A percentile compares a stretch with the other conserved stretches of the same genome.
Evolutionary conservation across 2,329 filamentous ascomycete species (phyloP).

Genomic region (Neopestalotiopsis sp.): DNA sequence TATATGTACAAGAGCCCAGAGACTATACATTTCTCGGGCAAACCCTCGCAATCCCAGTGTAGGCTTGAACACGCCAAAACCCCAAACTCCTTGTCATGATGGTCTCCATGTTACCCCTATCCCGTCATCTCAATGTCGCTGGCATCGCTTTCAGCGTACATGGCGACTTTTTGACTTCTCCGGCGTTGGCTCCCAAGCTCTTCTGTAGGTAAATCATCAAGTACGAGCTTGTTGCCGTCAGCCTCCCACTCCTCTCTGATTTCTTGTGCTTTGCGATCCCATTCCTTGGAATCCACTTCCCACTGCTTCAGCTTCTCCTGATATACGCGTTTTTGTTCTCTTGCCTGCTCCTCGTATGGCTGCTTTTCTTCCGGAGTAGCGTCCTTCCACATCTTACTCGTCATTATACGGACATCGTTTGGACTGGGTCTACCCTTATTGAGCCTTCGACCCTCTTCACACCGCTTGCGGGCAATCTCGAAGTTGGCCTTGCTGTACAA

Average conservation of each 20-base stretch:
- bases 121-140: constrained; percentile 35
- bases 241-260: constrained; percentile 57
- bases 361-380: constrained; percentile 71
- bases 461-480: constrained; percentile 64
- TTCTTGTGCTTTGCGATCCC: constrained; percentile 71
- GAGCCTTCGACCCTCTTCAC: constrained; percentile 69
- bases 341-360: constrained; percentile 79
- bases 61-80: background rate
- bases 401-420: constrained; percentile 84
- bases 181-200: constrained; percentile 32
- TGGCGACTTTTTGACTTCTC: constrained; percentile 40
- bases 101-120: constrained; percentile 10
- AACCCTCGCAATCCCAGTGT: background rate
- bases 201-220: constrained; percentile 26
- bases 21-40: background rate
- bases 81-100: background rate
- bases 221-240: constrained; percentile 54
- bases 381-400: constrained; percentile 91
- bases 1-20: background rate
- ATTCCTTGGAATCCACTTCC: constrained; percentile 67
- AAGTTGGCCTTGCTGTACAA: constrained; percentile 84
- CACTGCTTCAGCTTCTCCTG: constrained; percentile 62
- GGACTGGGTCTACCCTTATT: constrained; percentile 70
- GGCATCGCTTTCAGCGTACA: constrained; percentile 45
- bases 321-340: constrained; percentile 72